Percentiles rank a stretch among this genome's conserved stretches.
Conservation (phyloP, 2,329 filamentous ascomycete genomes). For the Aspergillus spinulosporus region DNA sequence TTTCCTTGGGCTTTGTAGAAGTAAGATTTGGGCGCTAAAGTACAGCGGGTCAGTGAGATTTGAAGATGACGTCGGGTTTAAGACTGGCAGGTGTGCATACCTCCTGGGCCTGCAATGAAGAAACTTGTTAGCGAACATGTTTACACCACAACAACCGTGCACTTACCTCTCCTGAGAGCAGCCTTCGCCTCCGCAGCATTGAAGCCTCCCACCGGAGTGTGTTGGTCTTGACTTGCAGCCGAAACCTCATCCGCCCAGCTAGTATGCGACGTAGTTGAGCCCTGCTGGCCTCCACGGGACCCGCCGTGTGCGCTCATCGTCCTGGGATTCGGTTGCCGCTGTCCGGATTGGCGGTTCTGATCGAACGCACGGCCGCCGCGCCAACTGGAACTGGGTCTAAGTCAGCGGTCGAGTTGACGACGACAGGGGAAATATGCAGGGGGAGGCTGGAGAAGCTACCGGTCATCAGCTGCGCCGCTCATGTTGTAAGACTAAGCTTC, state of each 20-base stretch:
- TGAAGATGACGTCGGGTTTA: background rate
- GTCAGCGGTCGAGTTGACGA: background rate
- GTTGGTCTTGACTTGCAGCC: constrained; percentile 37
- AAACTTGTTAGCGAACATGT: background rate
- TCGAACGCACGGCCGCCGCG: constrained; percentile 40
- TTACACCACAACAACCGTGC: background rate
- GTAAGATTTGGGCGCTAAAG: constrained; percentile 34
- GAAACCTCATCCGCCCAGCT: constrained; percentile 31
- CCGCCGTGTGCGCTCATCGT: constrained; percentile 36
- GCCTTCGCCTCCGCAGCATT: constrained; percentile 46
- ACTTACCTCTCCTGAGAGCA: constrained; percentile 42
- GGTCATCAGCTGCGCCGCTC: constrained; percentile 38
- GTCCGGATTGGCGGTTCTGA: constrained; percentile 39
- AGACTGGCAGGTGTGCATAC: constrained; percentile 23
- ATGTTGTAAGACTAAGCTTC: constrained; percentile 14
- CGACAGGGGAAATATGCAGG: background rate
- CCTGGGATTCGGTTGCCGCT: constrained; percentile 36
- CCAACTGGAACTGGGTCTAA: constrained; percentile 32
- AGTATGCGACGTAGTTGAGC: constrained; percentile 22
- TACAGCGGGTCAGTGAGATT: constrained; percentile 3
- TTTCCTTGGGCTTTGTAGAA: constrained; percentile 44
- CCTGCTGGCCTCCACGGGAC: constrained; percentile 32
- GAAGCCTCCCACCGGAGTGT: constrained; percentile 46
- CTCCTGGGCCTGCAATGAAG: constrained; percentile 29
- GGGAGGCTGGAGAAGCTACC: constrained; percentile 25